Conservation (phyloP, 2,329 filamentous ascomycete species). For the Fusarium fujikuroi region DNA sequence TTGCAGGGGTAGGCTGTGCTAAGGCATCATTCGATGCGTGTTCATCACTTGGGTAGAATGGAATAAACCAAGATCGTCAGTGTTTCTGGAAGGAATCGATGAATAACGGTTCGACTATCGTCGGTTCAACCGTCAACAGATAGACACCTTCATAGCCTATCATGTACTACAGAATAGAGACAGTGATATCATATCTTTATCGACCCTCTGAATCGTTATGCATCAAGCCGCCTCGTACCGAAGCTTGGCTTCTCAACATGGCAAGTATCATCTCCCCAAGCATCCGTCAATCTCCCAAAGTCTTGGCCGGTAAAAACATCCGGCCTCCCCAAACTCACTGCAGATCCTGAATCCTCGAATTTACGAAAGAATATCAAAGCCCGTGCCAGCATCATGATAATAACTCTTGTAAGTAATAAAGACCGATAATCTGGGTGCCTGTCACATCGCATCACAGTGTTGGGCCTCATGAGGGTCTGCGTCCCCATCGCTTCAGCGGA, state of each 20-base stretch:
- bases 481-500: constrained; percentile 16
- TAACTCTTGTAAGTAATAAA: background rate
- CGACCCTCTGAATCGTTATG: constrained; percentile 12
- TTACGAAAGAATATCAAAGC: background rate
- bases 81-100: background rate
- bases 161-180: background rate
- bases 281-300: constrained; percentile 22
- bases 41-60: background rate
- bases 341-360: background rate
- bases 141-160: background rate
- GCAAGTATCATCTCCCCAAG: constrained; percentile 31
- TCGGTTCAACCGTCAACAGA: background rate
- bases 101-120: background rate
- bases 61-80: constrained; percentile 6
- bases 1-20: constrained; percentile 8
- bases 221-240: constrained; percentile 6
- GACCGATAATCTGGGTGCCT: background rate
- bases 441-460: constrained; percentile 13
- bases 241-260: constrained; percentile 26
- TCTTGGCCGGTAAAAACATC: constrained; percentile 8
- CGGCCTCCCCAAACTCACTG: constrained; percentile 1
- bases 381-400: background rate
- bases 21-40: constrained; percentile 3
- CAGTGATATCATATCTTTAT: constrained; percentile 5
- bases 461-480: constrained; percentile 13